These are phyloP conservation scores for Rhexocercosporidium sp. DNA, from an alignment of 2,329 filamentous ascomycete species.

Conservation along the genomic window DNA sequence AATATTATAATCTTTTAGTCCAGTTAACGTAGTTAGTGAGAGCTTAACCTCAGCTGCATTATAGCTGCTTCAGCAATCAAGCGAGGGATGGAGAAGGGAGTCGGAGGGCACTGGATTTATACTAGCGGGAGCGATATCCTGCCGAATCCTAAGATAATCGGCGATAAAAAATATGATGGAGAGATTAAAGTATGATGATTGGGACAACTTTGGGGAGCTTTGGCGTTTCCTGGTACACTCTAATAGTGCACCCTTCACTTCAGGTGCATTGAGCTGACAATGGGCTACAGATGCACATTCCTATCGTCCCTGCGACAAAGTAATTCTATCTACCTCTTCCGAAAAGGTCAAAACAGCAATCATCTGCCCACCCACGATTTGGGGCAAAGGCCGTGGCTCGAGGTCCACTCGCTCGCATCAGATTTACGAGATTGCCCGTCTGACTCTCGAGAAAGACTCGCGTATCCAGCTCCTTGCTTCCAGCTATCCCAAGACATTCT, in stretches of 20 bases:
- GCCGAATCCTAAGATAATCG: neutral
- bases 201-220: constrained; percentile 60
- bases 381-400: constrained; percentile 61
- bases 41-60: no score
- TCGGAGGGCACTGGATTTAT: constrained; percentile 57
- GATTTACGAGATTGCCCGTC: constrained; percentile 55
- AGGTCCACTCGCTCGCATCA: constrained; percentile 59
- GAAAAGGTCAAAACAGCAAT: constrained; percentile 61
- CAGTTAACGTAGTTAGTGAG: no score
- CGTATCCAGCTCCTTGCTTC: constrained; percentile 50
- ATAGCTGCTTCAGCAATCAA: constrained; percentile 51
- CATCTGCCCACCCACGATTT: constrained; percentile 68
- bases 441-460: constrained; percentile 55
- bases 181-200: constrained; percentile 59
- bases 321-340: constrained; percentile 55
- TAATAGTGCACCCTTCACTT: neutral
- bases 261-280: neutral
- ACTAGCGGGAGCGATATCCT: constrained; percentile 54
- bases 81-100: constrained; percentile 50
- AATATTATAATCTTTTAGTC: no score
- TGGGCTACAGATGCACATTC: constrained; percentile 49
- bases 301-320: constrained; percentile 73
- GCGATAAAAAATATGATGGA: constrained; percentile 45
- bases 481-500: constrained; percentile 47
- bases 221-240: constrained; percentile 37